phyloP scores from a whole-genome alignment of 495 filamentous ascomycete genomes.

The Umbilicaria muhlenbergii region DNA sequence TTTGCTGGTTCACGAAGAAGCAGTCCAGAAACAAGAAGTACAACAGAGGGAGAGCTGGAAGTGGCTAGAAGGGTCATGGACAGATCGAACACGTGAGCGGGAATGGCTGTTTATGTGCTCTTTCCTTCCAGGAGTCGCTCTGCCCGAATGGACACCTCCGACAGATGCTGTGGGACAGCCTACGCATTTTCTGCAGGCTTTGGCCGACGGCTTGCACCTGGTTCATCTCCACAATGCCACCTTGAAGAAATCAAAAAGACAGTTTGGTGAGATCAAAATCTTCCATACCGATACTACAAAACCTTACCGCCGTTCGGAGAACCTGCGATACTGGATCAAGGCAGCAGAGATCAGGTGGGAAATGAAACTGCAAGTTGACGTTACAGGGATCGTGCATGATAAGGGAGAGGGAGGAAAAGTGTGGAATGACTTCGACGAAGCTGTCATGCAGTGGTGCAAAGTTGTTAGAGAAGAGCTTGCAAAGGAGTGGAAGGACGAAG shows the following conservation, averaged over 20 bases:
- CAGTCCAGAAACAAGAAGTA: slow-evolving; percentile 55
- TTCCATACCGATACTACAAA: slow-evolving; percentile 85
- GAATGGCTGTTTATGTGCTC: slow-evolving; percentile 51
- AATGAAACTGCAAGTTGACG: slow-evolving; percentile 67
- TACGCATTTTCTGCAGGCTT: slow-evolving; percentile 54
- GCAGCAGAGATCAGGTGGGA: slow-evolving; percentile 93
- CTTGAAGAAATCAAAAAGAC: slow-evolving; percentile 65
- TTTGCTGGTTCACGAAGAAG: slow-evolving; percentile 60
- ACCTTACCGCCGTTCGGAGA: slow-evolving; percentile 86
- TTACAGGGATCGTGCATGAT: slow-evolving; percentile 67
- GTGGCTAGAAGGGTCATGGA: slow-evolving; percentile 75
- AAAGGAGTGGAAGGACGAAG: slow-evolving; percentile 34
- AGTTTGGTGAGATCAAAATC: slow-evolving; percentile 78
- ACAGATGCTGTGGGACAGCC: slow-evolving; percentile 40
- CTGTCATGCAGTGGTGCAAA: slow-evolving; percentile 63
- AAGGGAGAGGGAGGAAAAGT: slow-evolving; percentile 33
- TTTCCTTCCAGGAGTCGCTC: slow-evolving; percentile 44
- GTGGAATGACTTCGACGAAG: slow-evolving; percentile 68
- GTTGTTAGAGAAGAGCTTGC: slow-evolving; percentile 64
- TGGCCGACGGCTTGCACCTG: slow-evolving; percentile 67
- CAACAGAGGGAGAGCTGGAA: slow-evolving; percentile 57
- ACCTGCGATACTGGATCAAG: slow-evolving; percentile 90
- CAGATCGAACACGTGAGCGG: slow-evolving; percentile 55
- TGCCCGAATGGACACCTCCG: slow-evolving; percentile 58
- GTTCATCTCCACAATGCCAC: slow-evolving; percentile 80